These are phyloP conservation scores for Cocos nucifera DNA, from an alignment of 176 grass and related monocot genomes.

Conservation along the genomic window DNA sequence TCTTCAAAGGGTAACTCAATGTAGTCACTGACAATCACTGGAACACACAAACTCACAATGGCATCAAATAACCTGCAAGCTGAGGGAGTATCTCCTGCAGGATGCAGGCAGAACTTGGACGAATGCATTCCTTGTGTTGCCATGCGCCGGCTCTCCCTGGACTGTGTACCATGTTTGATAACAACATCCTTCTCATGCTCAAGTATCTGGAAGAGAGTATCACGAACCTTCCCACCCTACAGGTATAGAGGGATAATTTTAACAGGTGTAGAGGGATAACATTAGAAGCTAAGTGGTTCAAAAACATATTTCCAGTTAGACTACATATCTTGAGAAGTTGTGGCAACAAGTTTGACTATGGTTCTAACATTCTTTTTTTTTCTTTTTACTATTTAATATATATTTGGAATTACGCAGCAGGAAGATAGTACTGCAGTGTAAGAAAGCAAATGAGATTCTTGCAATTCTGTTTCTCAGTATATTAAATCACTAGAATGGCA, in stretches of 20 bases:
- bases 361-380: too few relatives aligned
- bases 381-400: too few relatives aligned
- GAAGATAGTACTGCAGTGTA: too few relatives aligned
- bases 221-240: conserved; percentile 71
- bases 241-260: too few relatives aligned
- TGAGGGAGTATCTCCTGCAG: conserved; percentile 77
- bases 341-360: too few relatives aligned
- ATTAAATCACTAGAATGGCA: too few relatives aligned
- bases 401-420: too few relatives aligned
- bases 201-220: conserved; percentile 79
- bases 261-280: background rate
- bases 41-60: conserved; percentile 68
- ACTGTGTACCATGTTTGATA: conserved; percentile 78
- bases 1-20: conserved; percentile 79
- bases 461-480: too few relatives aligned
- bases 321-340: too few relatives aligned
- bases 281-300: background rate
- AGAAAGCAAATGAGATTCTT: too few relatives aligned
- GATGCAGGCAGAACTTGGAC: conserved; percentile 92
- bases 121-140: conserved; percentile 82
- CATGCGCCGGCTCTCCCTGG: conserved; percentile 59
- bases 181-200: conserved; percentile 66
- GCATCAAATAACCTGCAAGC: conserved; percentile 77
- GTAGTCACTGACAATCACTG: conserved; percentile 69
- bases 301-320: too few relatives aligned